Percentiles rank a stretch among this genome's conserved stretches.
These are phyloP conservation scores for Tolypocladium pustulatum DNA, from an alignment of 2,329 filamentous ascomycete genomes.

Conservation along the genomic window DNA sequence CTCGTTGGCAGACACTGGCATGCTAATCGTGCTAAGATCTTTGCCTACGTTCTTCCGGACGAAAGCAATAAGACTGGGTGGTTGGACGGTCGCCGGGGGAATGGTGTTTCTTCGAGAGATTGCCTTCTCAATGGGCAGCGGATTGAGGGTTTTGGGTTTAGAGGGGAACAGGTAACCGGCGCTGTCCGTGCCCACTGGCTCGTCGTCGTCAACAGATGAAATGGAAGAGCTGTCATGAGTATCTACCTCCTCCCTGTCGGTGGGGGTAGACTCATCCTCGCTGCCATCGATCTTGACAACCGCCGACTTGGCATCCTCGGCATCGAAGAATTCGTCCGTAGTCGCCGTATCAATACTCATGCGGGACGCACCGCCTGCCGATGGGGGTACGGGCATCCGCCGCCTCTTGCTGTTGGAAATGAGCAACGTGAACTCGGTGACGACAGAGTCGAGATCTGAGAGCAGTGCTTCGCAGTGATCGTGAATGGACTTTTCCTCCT, in stretches of 20 bases:
- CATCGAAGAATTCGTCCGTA: conserved; percentile 93
- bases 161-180: conserved; percentile 57
- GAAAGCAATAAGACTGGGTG: conserved; percentile 88
- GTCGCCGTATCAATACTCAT: conserved; percentile 71
- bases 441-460: conserved; percentile 71
- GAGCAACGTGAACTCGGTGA: conserved; percentile 70
- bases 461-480: conserved; percentile 79
- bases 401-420: conserved; percentile 72
- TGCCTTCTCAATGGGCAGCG: conserved; percentile 59
- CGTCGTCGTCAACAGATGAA: conserved; percentile 49
- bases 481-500: conserved; percentile 58
- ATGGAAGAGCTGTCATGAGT: conserved; percentile 42
- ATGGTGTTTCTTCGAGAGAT: conserved; percentile 62
- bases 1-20: conserved; percentile 96
- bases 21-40: conserved; percentile 89
- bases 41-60: conserved; percentile 97
- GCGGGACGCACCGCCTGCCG: conserved; percentile 33
- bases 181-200: conserved; percentile 48
- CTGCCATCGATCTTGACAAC: conserved; percentile 65
- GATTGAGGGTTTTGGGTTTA: conserved; percentile 64
- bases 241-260: conserved; percentile 8
- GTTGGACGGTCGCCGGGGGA: conserved; percentile 62
- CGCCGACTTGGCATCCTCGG: conserved; percentile 54
- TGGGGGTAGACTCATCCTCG: conserved; percentile 44
- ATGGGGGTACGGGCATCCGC: conserved; percentile 44